phyloP scores from a whole-genome alignment of 495 filamentous ascomycete genomes.

The Podospora pseudopauciseta region DNA sequence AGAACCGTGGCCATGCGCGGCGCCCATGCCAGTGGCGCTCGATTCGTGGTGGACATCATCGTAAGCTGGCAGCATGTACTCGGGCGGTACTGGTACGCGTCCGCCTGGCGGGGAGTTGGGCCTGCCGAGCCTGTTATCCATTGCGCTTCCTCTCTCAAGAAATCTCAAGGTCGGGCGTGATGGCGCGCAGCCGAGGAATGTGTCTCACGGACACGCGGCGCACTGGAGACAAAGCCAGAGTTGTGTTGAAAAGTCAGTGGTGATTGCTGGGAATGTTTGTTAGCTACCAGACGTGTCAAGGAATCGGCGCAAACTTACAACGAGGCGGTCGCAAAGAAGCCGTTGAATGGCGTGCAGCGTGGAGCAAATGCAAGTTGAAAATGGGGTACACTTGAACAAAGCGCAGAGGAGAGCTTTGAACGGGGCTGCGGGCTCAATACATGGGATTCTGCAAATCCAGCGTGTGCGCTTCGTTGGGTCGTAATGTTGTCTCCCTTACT shows the following conservation, averaged over 20 bases:
- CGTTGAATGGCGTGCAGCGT: neutral
- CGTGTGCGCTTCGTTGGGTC: neutral
- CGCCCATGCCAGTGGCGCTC: conserved; percentile 33
- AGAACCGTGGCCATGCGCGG: conserved; percentile 30
- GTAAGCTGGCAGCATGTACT: conserved; percentile 47
- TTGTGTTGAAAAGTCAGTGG: neutral
- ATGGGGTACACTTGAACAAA: neutral
- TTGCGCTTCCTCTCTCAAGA: neutral
- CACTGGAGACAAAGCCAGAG: neutral
- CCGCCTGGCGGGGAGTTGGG: neutral
- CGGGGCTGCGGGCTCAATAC: neutral
- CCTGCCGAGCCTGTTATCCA: conserved; percentile 1
- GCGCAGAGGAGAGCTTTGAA: neutral
- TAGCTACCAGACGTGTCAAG: neutral
- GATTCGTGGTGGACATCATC: conserved; percentile 43
- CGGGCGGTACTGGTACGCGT: conserved; percentile 37
- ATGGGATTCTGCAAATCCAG: neutral
- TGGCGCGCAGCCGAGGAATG: conserved; percentile 6
- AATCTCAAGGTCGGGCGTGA: neutral
- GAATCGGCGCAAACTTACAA: neutral
- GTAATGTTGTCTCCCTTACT: neutral
- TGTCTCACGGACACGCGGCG: neutral
- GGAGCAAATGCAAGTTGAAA: neutral
- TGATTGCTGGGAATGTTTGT: neutral
- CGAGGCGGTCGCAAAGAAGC: neutral